phyloP scores from a whole-genome alignment of 148 eudicot species.

The Rhododendron molle region DNA sequence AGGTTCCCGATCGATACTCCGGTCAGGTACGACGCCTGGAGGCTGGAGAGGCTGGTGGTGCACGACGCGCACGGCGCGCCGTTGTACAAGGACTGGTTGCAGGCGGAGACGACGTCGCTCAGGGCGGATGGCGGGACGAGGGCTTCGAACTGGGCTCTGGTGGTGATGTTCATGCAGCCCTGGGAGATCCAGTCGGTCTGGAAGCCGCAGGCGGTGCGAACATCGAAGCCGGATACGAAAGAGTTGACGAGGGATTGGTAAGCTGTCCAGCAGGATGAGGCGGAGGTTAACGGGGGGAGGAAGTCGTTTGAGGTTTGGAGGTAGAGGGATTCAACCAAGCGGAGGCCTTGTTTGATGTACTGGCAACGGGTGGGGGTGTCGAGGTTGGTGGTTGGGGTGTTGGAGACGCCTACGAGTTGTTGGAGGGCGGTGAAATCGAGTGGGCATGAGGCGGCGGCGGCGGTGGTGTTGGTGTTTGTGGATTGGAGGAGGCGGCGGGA shows the following conservation, averaged over 20 bases:
- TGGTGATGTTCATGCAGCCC: slow-evolving; percentile 73
- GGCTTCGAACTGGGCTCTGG: slow-evolving; percentile 41
- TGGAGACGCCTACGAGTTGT: slow-evolving; percentile 13
- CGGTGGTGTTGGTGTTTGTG: slow-evolving; percentile 13
- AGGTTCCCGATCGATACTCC: slow-evolving; percentile 38
- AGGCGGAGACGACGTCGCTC: slow-evolving; percentile 27
- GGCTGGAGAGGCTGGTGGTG: slow-evolving; percentile 16
- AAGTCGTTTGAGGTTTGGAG: slow-evolving; percentile 45
- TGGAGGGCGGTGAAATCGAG: slow-evolving; percentile 42
- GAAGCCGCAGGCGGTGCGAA: slow-evolving; percentile 48
- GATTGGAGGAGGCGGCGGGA: slow-evolving; percentile 9
- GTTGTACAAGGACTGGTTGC: slow-evolving; percentile 48
- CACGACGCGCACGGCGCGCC: slow-evolving; percentile 50
- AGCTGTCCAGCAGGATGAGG: slow-evolving; percentile 62
- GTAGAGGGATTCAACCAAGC: slow-evolving; percentile 55
- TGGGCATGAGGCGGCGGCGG: slow-evolving; percentile 35
- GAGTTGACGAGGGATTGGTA: slow-evolving; percentile 42
- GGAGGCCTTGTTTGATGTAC: slow-evolving; percentile 47
- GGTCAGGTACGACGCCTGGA: slow-evolving; percentile 43
- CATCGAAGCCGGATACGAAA: slow-evolving; percentile 36
- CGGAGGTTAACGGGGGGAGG: slow-evolving; percentile 43
- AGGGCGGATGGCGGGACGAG: slow-evolving; percentile 19
- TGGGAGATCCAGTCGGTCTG: slow-evolving; percentile 45
- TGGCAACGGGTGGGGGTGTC: slow-evolving; percentile 34
- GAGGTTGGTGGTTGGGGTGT: slow-evolving; percentile 13